These are phyloP conservation scores for Hemisphaericaspora lyxosophila DNA, from an alignment of 1,139 yeast species.

Conservation along the genomic window DNA sequence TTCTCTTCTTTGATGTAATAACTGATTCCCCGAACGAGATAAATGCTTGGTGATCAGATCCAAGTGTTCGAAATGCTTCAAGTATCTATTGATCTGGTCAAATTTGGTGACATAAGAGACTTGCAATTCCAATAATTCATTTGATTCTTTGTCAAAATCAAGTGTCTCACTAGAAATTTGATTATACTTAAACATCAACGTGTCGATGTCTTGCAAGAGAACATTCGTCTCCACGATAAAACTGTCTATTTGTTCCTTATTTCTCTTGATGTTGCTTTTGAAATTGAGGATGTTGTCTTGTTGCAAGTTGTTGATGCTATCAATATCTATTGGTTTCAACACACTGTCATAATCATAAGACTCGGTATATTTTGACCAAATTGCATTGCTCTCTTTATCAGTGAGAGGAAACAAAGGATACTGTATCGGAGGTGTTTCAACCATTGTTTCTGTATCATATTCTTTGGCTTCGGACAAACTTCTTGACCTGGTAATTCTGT, in stretches of 20 bases:
- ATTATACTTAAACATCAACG: constrained; percentile 50
- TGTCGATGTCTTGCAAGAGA: constrained; percentile 42
- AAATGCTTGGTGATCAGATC: constrained; percentile 69
- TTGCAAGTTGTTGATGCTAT: constrained; percentile 28
- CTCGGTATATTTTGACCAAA: constrained; percentile 34
- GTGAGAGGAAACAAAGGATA: constrained; percentile 37
- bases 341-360: constrained; percentile 40
- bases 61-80: constrained; percentile 65
- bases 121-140: constrained; percentile 53
- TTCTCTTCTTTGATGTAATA: constrained; percentile 38
- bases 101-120: constrained; percentile 44
- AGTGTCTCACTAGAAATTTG: constrained; percentile 59
- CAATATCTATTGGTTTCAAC: constrained; percentile 33
- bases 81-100: constrained; percentile 49
- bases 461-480: constrained; percentile 13
- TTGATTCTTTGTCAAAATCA: constrained; percentile 62
- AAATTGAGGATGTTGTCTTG: constrained; percentile 39
- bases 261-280: constrained; percentile 37
- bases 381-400: constrained; percentile 27
- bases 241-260: constrained; percentile 30
- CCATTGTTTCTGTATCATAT: background rate
- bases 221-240: constrained; percentile 43
- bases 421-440: too few relatives aligned
- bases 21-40: constrained; percentile 66
- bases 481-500: constrained; percentile 19